Evolutionary conservation across 257 asterid species (phyloP).

Genomic region (Penstemon davidsonii): DNA sequence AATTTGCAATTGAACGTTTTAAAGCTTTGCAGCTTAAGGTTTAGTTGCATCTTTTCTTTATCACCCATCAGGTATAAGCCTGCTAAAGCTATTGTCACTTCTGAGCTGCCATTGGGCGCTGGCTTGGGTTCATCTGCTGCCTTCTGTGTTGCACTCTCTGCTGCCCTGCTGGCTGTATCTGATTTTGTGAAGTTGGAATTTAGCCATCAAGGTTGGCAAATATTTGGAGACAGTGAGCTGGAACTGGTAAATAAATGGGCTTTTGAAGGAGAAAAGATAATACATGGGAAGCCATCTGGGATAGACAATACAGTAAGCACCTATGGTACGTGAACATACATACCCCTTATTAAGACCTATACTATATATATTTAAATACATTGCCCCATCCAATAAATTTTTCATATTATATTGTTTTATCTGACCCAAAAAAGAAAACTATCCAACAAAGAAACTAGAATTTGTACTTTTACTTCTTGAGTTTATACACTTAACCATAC

Average conservation of each 20-base stretch:
- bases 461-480: too few species aligned
- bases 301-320: conserved; percentile 98
- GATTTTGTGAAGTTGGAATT: conserved; percentile 65
- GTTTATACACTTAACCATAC: too few species aligned
- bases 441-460: too few species aligned
- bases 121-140: conserved; percentile 99
- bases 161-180: conserved; percentile 77
- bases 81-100: conserved; percentile 71
- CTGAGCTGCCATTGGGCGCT: conserved; percentile 95
- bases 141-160: conserved; percentile 83
- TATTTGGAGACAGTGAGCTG: conserved; percentile 65
- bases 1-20: too few species aligned
- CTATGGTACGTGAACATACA: conserved; percentile 59
- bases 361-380: too few species aligned
- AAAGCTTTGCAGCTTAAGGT: conserved; percentile 18
- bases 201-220: conserved; percentile 90
- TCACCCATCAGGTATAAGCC: conserved; percentile 60
- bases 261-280: conserved; percentile 89
- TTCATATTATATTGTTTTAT: too few species aligned
- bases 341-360: too few species aligned
- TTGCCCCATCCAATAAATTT: too few species aligned
- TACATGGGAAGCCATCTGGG: conserved; percentile 98
- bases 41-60: conserved; percentile 29
- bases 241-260: conserved; percentile 97
- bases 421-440: too few species aligned